These are phyloP conservation scores for Yamadazyma atmosphaerica DNA, from an alignment of 1,139 yeast genomes.

Conservation along the genomic window DNA sequence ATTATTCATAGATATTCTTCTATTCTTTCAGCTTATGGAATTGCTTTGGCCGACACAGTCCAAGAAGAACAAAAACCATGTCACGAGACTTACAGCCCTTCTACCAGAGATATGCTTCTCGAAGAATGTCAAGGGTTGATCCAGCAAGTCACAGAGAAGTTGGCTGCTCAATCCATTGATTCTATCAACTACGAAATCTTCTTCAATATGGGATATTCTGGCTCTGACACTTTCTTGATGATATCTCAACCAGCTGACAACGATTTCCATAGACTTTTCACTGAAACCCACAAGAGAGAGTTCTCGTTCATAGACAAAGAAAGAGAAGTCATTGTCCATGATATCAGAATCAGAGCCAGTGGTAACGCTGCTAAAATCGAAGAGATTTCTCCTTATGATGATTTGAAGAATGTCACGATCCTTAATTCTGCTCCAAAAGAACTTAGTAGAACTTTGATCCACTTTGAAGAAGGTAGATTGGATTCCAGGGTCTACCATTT, in stretches of 20 bases:
- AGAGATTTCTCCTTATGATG: conserved; percentile 12
- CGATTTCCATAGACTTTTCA: conserved; percentile 36
- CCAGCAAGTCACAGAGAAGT: conserved; percentile 5
- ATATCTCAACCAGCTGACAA: conserved; percentile 19
- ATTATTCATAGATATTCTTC: conserved; percentile 20
- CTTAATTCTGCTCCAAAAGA: background rate
- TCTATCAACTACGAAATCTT: conserved; percentile 12
- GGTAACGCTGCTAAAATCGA: conserved; percentile 11
- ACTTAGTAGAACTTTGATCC: conserved; percentile 4
- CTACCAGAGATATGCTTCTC: conserved; percentile 8
- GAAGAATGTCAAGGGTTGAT: conserved; percentile 8
- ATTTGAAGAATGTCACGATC: conserved; percentile 3
- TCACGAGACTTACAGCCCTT: conserved; percentile 10
- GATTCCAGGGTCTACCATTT: conserved; percentile 39
- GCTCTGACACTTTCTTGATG: conserved; percentile 20
- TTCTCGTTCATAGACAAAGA: conserved; percentile 65
- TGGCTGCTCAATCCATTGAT: conserved; percentile 10
- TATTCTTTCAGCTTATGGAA: conserved; percentile 23
- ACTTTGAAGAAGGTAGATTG: conserved; percentile 11
- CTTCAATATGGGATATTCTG: conserved; percentile 22
- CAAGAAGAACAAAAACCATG: conserved; percentile 20
- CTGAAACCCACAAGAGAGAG: conserved; percentile 57
- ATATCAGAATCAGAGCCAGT: conserved; percentile 17
- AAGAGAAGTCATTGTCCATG: conserved; percentile 35
- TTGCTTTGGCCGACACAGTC: conserved; percentile 20